Conservation (phyloP, 768 basidiomycete genomes). For the Sarcomyxa edulis region DNA sequence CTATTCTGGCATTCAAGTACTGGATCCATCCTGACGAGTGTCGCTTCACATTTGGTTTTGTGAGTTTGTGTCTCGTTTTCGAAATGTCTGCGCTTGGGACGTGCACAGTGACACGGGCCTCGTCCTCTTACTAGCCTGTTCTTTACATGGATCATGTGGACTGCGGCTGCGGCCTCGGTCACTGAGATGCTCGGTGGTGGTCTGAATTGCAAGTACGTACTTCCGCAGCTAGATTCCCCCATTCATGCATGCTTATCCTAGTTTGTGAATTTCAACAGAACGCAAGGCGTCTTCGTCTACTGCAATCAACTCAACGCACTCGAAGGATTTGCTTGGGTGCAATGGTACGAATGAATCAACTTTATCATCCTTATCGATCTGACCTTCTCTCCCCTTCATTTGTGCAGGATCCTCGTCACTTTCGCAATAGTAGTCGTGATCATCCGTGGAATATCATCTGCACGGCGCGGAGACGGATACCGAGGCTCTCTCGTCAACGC, state of each 20-base stretch:
- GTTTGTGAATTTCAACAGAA: constrained; percentile 17
- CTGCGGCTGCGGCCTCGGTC: constrained; percentile 65
- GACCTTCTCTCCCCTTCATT: constrained; percentile 5
- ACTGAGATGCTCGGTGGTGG: constrained; percentile 65
- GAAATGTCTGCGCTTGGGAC: constrained; percentile 1
- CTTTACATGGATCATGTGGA: constrained; percentile 77
- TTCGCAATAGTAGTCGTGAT: constrained; percentile 54
- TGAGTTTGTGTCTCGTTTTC: constrained; percentile 29
- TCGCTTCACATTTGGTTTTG: constrained; percentile 61
- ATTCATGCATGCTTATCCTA: background rate
- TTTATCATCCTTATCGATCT: background rate
- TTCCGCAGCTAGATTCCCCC: constrained; percentile 1
- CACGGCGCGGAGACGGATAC: constrained; percentile 64
- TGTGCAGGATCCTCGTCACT: constrained; percentile 56
- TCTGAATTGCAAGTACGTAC: constrained; percentile 57
- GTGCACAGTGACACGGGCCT: too few relatives aligned
- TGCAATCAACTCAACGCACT: constrained; percentile 77
- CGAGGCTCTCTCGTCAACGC: constrained; percentile 51
- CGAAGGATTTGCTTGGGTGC: constrained; percentile 71
- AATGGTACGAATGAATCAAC: constrained; percentile 45
- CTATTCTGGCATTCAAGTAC: constrained; percentile 49
- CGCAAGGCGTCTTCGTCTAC: constrained; percentile 45
- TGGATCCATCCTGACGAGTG: constrained; percentile 48
- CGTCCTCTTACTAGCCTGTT: constrained; percentile 50
- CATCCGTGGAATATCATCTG: constrained; percentile 54